phyloP scores from a whole-genome alignment of 768 basidiomycete species.

The Mycena belliarum region DNA sequence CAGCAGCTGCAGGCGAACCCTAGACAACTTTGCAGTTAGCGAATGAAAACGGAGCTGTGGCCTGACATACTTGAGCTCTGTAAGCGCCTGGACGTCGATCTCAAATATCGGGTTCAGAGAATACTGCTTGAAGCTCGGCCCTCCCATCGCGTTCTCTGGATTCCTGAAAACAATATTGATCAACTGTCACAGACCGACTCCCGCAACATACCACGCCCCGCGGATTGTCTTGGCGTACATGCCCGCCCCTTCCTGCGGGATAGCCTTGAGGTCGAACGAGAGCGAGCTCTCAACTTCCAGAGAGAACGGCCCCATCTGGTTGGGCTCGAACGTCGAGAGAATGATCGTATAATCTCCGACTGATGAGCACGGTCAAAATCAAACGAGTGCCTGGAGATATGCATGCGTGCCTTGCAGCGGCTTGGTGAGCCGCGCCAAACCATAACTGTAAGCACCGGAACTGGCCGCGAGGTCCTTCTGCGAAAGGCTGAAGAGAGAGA shows the following conservation, averaged over 20 bases:
- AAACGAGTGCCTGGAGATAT: neutral
- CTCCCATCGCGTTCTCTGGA: constrained; percentile 58
- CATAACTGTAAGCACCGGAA: constrained; percentile 83
- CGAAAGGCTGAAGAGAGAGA: constrained; percentile 41
- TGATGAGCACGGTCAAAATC: neutral
- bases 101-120: constrained; percentile 68
- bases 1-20: constrained; percentile 69
- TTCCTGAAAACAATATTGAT: constrained; percentile 39
- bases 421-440: constrained; percentile 57
- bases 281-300: constrained; percentile 63
- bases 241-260: constrained; percentile 88
- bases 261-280: constrained; percentile 60
- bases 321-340: constrained; percentile 83
- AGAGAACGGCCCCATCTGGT: constrained; percentile 63
- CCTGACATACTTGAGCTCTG: constrained; percentile 54
- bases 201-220: constrained; percentile 68
- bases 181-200: neutral
- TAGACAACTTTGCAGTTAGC: constrained; percentile 28
- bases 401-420: constrained; percentile 50
- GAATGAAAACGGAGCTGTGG: constrained; percentile 20
- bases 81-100: constrained; percentile 49
- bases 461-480: constrained; percentile 71
- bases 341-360: constrained; percentile 77
- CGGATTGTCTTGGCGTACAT: constrained; percentile 73
- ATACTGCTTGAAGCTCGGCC: constrained; percentile 69